Evolutionary conservation across 108 stramenopile genomes (phyloP).

Genomic region (Pseudonitzschia pungens): DNA sequence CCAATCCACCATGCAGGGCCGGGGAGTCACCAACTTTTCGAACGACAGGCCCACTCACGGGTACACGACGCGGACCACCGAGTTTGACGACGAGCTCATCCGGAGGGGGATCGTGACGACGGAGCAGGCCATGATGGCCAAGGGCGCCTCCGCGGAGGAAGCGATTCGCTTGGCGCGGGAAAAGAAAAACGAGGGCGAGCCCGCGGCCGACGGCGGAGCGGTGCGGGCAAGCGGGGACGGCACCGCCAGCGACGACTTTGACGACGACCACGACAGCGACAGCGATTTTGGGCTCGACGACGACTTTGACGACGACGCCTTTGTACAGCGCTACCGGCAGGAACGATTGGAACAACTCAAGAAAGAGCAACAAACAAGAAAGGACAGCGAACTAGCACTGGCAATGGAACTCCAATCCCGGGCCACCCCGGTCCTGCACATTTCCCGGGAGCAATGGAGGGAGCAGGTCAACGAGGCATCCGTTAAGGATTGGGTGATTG

Average conservation of each 20-base stretch:
- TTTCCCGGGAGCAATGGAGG: conserved; percentile 69
- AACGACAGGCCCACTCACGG: conserved; percentile 53
- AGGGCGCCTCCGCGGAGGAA: conserved; percentile 64
- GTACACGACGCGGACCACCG: conserved; percentile 56
- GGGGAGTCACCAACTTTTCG: conserved; percentile 66
- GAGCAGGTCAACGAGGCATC: conserved; percentile 75
- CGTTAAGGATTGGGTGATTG: conserved; percentile 62
- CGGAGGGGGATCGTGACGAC: conserved; percentile 57
- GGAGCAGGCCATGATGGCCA: conserved; percentile 75
- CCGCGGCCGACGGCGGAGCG: neutral
- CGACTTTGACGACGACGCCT: conserved; percentile 50
- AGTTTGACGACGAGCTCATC: conserved; percentile 87
- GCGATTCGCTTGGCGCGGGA: conserved; percentile 45
- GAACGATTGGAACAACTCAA: conserved; percentile 54
- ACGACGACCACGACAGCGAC: conserved; percentile 36
- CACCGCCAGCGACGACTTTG: conserved; percentile 29
- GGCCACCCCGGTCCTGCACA: conserved; percentile 43
- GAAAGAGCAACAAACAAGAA: conserved; percentile 14
- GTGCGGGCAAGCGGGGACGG: conserved; percentile 13
- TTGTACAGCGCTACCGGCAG: conserved; percentile 57
- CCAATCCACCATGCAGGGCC: conserved; percentile 55
- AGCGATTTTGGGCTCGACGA: conserved; percentile 39
- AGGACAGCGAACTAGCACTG: neutral
- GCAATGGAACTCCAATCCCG: neutral
- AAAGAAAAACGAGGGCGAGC: conserved; percentile 5